Base-by-base conservation (phyloP, 176 grass and related monocot species). In the Phoenix roebelenii region DNA sequence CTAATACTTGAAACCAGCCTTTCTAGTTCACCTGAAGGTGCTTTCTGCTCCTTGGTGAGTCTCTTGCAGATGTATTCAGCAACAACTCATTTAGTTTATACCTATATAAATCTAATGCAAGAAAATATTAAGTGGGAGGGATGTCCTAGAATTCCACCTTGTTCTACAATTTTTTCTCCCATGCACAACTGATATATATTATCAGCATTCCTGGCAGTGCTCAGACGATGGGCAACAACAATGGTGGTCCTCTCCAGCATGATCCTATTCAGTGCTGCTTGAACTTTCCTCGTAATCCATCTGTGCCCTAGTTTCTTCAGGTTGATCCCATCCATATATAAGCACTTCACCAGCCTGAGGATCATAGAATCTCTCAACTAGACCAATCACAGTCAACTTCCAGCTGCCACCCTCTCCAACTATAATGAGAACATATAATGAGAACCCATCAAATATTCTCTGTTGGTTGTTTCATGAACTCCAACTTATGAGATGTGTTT, bases 191-290 rank as follows among this genome's bases (percentile, higher is more conserved):
- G 90, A 83, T 59, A 95, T 59, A 95, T 95, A 10, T 76, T 53
- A 54, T 90, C 68, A 55, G 86, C 83, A 72, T 87, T 90, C 78
- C 77, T 95, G 22, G 87, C 77, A 17, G 90, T 95, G 71, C 86
- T 87, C 57, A 95, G 67, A 54, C 90, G 86, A 66, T 95, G 90
- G 0, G 90, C 90, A 56, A 95, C 86, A 44, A 95, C 69, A 49
- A 95, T 90, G 61, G 90, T 95, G 51, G 90, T 90, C 70, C 74
- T 78, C 54, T 84, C 74, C 66, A 81, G 32, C 90, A 95, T 90
- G 35, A 86, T 61, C 71, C 86, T 87, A 50, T 76, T 81, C 68
- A 90, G 73, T 60, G 90, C 86, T 72, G 87, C 83, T 72, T 95
- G 90, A 72, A 95, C 83, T 49, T 20, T 20, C 20, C 20, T 20